phyloP scores from a whole-genome alignment of 2,329 filamentous ascomycete species.

The Hyphodiscus sp. region DNA sequence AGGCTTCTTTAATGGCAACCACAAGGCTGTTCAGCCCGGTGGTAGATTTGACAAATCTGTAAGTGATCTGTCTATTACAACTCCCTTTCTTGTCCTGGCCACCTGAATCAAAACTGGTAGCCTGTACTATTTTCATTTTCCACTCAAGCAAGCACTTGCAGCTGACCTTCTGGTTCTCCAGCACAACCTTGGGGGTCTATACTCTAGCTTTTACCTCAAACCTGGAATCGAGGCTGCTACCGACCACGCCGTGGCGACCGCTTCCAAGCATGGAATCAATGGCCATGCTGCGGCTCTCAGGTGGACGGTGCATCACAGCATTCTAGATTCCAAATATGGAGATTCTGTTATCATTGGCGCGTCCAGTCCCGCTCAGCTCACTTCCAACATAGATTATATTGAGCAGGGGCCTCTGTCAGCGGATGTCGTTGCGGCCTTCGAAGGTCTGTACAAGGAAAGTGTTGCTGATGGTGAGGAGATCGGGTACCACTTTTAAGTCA shows the following conservation, averaged over 20 bases:
- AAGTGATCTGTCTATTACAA: too few species aligned
- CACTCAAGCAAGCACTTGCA: neutral
- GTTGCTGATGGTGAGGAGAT: neutral
- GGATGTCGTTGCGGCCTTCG: neutral
- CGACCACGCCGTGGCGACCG: neutral
- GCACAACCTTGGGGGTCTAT: neutral
- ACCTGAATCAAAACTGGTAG: too few species aligned
- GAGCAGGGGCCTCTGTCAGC: neutral
- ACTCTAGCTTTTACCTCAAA: neutral
- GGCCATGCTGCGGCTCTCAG: slow-evolving; percentile 6
- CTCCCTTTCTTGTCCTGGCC: too few species aligned
- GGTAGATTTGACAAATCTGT: too few species aligned
- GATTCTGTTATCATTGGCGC: slow-evolving; percentile 26
- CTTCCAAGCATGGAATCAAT: neutral
- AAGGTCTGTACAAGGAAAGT: neutral
- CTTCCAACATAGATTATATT: neutral
- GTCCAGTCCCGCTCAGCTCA: slow-evolving; percentile 11
- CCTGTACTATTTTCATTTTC: neutral
- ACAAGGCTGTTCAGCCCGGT: too few species aligned
- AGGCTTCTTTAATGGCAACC: neutral
- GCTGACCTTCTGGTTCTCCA: neutral
- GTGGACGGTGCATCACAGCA: slow-evolving; percentile 28
- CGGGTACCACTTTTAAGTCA: neutral
- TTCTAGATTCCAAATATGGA: slow-evolving; percentile 17
- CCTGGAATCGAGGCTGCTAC: neutral